Base-by-base conservation (phyloP, 2,329 filamentous ascomycete species). In the Alternaria ventricosa region DNA sequence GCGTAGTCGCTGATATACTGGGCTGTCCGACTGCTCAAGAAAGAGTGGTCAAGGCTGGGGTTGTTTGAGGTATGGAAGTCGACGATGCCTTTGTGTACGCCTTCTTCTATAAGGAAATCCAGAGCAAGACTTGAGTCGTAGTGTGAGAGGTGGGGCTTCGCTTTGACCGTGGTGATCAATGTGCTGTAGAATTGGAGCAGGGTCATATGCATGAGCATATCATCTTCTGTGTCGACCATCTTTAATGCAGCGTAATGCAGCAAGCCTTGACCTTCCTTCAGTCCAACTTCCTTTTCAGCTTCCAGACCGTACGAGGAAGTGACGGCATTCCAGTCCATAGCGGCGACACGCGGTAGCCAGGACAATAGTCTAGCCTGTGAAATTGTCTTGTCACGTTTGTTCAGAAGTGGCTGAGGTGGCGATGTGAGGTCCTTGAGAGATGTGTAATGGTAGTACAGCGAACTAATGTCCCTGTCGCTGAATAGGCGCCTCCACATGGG, bases 401-500 rank as follows among this genome's bases (percentile, higher is more conserved):
- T 83, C 15, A 86, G 71, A 69, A 75, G 27, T 6, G 75, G 74
- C 9, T 69, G 56, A 15, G 82, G 69, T 4, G 71, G 71, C 28
- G 77, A 66, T n/a, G 77, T 76, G 15, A 78, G 64, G n/a, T 68
- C 53, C 47, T 78, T 77, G 45, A 85, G 76, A 64, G 84, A 86
- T 70, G 85, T 88, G 55, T 85, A 80, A 28, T 84, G 83, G 76
- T 88, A 90, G 30, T 90, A 80, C 8, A 84, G 78, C 1, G 80
- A 81, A 68, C 89, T 89, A 7, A 90, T 83, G 70, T 89, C 84
- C 61, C 82, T 84, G 66, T 90, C 88, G 3, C 83, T 82, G 69
- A 90, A 90, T 1, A 90, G 68, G 18, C 88, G 84, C 71, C 87
- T 85, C 88, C 88, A 90, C 71, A 90, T 81, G 1, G 88, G 76